These are phyloP conservation scores for Aspergillus indologenus DNA, from an alignment of 495 filamentous ascomycete genomes.

Conservation along the genomic window DNA sequence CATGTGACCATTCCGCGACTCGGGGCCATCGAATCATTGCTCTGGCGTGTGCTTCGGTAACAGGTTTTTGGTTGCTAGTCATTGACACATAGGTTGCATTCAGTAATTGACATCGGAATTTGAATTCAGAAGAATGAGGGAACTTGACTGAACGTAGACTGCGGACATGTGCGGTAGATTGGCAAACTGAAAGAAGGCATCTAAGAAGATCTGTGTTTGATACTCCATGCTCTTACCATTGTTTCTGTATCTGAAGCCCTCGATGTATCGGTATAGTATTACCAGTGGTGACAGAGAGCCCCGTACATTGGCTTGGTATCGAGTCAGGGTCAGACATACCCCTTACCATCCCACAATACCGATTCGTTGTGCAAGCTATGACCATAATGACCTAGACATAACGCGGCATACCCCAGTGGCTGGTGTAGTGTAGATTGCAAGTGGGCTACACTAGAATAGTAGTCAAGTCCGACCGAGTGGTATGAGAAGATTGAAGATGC, in stretches of 20 bases:
- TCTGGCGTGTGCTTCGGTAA: background rate
- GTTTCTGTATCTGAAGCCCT: background rate
- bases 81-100: background rate
- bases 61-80: background rate
- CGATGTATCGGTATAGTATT: background rate
- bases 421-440: background rate
- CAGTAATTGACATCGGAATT: background rate
- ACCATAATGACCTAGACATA: background rate
- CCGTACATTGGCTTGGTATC: background rate
- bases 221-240: background rate
- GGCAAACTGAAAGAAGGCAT: background rate
- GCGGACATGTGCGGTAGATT: too few relatives aligned
- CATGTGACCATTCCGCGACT: background rate
- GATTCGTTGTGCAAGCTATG: background rate
- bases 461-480: background rate
- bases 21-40: background rate
- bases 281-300: too few relatives aligned
- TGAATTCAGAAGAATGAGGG: too few relatives aligned
- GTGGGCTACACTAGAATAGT: background rate
- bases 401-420: background rate
- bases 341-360: background rate
- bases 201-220: background rate
- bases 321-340: background rate
- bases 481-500: background rate
- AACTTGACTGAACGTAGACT: too few relatives aligned